Conservation (phyloP, 2,329 filamentous ascomycete species). For the Curvularia sp. region DNA sequence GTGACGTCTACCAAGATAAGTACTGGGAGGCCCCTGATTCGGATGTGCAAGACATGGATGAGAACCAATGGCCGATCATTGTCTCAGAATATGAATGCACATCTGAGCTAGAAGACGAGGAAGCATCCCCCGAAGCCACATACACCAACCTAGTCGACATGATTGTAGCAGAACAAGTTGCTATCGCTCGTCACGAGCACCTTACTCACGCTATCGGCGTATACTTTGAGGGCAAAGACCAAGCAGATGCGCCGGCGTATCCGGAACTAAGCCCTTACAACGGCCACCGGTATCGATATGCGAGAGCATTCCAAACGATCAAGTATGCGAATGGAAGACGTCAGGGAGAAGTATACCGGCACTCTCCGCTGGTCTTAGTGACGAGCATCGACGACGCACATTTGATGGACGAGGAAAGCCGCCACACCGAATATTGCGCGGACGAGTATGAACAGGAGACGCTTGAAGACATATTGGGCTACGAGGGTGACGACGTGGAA, state of each 20-base stretch:
- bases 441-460: background rate
- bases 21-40: background rate
- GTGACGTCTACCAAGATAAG: background rate
- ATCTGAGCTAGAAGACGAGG: background rate
- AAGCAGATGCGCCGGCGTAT: slow-evolving; percentile 20
- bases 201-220: slow-evolving; percentile 2
- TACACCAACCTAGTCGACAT: background rate
- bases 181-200: slow-evolving; percentile 1
- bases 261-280: slow-evolving; percentile 14
- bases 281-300: slow-evolving; percentile 11
- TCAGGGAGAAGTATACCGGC: slow-evolving; percentile 1
- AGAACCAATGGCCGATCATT: background rate
- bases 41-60: background rate
- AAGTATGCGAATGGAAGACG: background rate
- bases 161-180: background rate
- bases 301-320: slow-evolving; percentile 4
- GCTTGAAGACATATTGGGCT: background rate
- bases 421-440: background rate
- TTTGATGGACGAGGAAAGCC: background rate
- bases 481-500: background rate
- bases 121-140: background rate
- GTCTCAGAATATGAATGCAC: background rate
- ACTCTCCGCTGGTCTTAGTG: slow-evolving; percentile 3
- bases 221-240: slow-evolving; percentile 11
- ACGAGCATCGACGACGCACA: slow-evolving; percentile 9